Base-by-base conservation (phyloP, 73 alveolate genomes). In the Paraurostyla sp. region DNA sequence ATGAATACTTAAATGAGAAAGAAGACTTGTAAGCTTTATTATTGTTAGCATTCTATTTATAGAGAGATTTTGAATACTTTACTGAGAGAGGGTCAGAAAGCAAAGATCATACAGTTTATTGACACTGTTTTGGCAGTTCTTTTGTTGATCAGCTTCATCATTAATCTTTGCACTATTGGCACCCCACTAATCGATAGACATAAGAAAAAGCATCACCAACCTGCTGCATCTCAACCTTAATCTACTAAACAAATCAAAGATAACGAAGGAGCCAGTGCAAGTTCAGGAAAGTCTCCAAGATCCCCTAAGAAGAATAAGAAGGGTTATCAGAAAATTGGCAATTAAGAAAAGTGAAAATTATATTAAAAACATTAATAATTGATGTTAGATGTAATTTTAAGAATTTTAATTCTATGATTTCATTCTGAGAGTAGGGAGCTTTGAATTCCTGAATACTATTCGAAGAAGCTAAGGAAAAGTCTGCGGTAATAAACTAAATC, bases 401-500 rank as follows among this genome's bases (percentile, higher is more conserved):
- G n/a, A n/a, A n/a, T n/a, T n/a, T n/a, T n/a, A n/a, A n/a, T n/a
- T n/a, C n/a, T n/a, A n/a, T n/a, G n/a, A n/a, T 63, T 9, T 69
- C 86, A 73, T 73, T 73, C 86, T 20, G 13, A 18, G 15, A 73
- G 86, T 13, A 73, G 52, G 11, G 65, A 7, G 48, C 27, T 43
- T 4, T 51, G 30, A 35, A 73, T 36, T 9, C 54, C 46, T 45
- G 86, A 48, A 59, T 78, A 78, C 35, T 78, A 59, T 20, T 36
- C 22, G 49, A 93, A 91, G 96, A 95, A 95, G 46, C 83, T 93
- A 82, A 63, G 87, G 90, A 92, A 95, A 75, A 95, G 78, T 46
- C 92, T 90, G 58, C 88, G 83, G 84, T 95, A 95, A 89, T 93
- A 92, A 83, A 33, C 85, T 27, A 94, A 75, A 91, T 98, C 99